phyloP scores from a whole-genome alignment of 2,329 filamentous ascomycete species.

The Stagonosporopsis vannaccii region DNA sequence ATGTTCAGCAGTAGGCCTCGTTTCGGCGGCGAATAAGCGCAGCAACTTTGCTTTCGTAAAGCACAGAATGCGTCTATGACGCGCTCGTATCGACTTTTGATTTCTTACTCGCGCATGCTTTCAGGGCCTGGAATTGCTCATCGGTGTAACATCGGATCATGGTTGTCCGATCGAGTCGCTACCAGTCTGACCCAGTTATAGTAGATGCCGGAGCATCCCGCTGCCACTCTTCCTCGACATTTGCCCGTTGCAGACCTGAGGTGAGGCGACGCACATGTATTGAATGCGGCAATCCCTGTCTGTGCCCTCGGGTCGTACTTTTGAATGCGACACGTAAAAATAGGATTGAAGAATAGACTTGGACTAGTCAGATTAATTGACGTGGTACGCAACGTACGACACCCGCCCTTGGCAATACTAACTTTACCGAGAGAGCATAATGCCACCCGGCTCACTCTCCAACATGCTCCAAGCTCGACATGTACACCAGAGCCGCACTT shows the following conservation, averaged over 20 bases:
- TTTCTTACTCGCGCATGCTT: conserved; percentile 18
- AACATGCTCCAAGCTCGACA: conserved; percentile 2
- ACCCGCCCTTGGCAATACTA: conserved; percentile 19
- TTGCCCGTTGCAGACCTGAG: conserved; percentile 5
- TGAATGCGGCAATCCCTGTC: conserved; percentile 13
- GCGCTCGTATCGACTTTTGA: conserved; percentile 22
- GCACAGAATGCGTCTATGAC: conserved; percentile 33
- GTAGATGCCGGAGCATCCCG: conserved; percentile 3
- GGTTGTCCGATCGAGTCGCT: conserved; percentile 6
- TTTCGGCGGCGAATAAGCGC: conserved; percentile 25
- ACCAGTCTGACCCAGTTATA: not conserved
- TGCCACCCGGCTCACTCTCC: not conserved
- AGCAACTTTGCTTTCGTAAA: conserved; percentile 21
- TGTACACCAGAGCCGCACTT: conserved; percentile 1
- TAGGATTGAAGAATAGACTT: conserved; percentile 12
- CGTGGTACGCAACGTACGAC: conserved; percentile 17
- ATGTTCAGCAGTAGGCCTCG: conserved; percentile 23
- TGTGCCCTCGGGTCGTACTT: conserved; percentile 12
- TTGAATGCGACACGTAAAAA: conserved; percentile 18
- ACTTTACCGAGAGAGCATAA: conserved; percentile 6
- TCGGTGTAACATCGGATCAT: conserved; percentile 19
- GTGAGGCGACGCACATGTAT: conserved; percentile 10
- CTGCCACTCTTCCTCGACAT: conserved; percentile 1
- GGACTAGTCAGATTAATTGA: conserved; percentile 21
- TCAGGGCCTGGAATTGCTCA: conserved; percentile 8